Evolutionary conservation across 2,329 filamentous ascomycete species (phyloP).

Genomic region (Paecilomyces formosus): DNA sequence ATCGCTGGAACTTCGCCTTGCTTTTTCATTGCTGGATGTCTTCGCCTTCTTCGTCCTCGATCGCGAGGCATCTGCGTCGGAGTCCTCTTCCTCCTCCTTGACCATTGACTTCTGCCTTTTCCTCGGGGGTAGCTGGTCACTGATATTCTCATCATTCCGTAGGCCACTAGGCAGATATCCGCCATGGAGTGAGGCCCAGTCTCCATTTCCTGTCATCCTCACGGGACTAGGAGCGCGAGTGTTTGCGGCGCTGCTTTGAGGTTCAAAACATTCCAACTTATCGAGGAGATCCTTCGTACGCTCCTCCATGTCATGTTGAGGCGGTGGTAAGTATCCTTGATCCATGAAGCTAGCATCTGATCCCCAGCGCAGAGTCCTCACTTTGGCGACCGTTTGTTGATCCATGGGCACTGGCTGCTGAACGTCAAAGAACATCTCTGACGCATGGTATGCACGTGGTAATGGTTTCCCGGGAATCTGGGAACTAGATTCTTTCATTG

Average conservation of each 20-base stretch:
- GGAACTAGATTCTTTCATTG: slow-evolving; percentile 7
- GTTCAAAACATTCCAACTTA: slow-evolving; percentile 51
- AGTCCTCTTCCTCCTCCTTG: slow-evolving; percentile 36
- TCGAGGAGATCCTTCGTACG: slow-evolving; percentile 50
- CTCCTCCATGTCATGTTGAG: slow-evolving; percentile 49
- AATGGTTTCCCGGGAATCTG: slow-evolving; percentile 13
- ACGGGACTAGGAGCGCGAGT: slow-evolving; percentile 54
- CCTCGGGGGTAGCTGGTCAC: slow-evolving; percentile 20
- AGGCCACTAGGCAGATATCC: slow-evolving; percentile 4
- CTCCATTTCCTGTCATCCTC: slow-evolving; percentile 11
- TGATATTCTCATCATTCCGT: slow-evolving; percentile 11
- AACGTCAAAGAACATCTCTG: slow-evolving; percentile 31
- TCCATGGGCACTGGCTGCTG: slow-evolving; percentile 25
- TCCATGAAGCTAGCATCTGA: slow-evolving; percentile 59
- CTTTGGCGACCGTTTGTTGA: slow-evolving; percentile 33
- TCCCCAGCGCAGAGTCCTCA: slow-evolving; percentile 52
- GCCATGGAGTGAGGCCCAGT: slow-evolving; percentile 10
- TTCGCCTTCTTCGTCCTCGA: slow-evolving; percentile 44
- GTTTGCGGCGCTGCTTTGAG: slow-evolving; percentile 51
- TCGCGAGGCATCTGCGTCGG: slow-evolving; percentile 25
- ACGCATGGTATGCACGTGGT: slow-evolving; percentile 27
- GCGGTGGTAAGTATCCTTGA: slow-evolving; percentile 53
- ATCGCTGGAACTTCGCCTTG: slow-evolving; percentile 25
- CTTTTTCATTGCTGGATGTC: slow-evolving; percentile 27
- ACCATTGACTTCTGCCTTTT: slow-evolving; percentile 22